These are phyloP conservation scores for Coemansia umbellata DNA, from an alignment of 192 early-diverging fungal genomes.

Conservation along the genomic window DNA sequence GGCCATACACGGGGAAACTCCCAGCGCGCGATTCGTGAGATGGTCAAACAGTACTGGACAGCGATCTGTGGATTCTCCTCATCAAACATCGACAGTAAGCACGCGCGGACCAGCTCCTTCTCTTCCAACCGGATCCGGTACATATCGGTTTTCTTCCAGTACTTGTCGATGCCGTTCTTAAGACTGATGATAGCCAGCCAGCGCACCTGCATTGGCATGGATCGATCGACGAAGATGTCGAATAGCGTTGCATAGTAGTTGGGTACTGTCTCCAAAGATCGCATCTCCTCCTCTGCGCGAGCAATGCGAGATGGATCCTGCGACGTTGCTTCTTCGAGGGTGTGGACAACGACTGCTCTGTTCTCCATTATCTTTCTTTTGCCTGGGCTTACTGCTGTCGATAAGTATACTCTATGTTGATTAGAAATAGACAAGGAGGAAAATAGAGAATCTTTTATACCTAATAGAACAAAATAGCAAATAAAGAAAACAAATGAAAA, in stretches of 20 bases:
- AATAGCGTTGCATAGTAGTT: constrained; percentile 27
- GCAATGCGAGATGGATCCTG: constrained; percentile 61
- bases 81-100: constrained; percentile 61
- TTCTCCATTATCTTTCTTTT: neutral
- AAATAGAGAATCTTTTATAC: neutral
- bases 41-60: constrained; percentile 68
- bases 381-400: neutral
- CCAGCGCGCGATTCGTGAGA: constrained; percentile 77
- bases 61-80: constrained; percentile 70
- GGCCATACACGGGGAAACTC: constrained; percentile 89
- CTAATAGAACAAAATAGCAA: neutral
- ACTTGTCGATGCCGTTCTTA: constrained; percentile 89
- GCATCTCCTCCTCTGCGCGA: constrained; percentile 62
- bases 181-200: constrained; percentile 74
- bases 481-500: neutral
- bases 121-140: constrained; percentile 59
- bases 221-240: constrained; percentile 70
- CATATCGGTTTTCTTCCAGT: constrained; percentile 71
- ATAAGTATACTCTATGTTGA: no score
- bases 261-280: constrained; percentile 61
- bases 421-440: no score
- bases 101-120: constrained; percentile 65
- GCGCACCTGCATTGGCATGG: constrained; percentile 61
- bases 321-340: constrained; percentile 64
- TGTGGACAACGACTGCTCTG: constrained; percentile 22